Evolutionary conservation across 352 stramenopile species (phyloP).

Genomic region (Nothophytophthora sp.): DNA sequence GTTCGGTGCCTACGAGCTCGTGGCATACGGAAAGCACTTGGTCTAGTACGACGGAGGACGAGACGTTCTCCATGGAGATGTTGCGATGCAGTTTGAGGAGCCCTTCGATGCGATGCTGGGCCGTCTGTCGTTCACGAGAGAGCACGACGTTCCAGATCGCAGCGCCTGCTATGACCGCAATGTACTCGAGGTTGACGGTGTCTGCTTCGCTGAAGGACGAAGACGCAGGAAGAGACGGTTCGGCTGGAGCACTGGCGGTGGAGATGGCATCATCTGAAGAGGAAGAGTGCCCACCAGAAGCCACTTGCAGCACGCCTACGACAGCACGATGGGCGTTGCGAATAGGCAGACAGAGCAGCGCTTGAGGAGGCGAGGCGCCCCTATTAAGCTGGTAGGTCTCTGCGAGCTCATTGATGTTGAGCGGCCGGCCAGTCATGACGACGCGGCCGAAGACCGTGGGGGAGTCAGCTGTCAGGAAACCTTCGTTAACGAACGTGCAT

Average conservation of each 20-base stretch:
- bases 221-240: no score
- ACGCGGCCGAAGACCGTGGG: conserved; percentile 66
- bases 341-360: conserved; percentile 66
- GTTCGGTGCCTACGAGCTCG: conserved; percentile 65
- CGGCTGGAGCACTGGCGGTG: background rate
- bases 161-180: conserved; percentile 53
- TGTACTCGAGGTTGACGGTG: conserved; percentile 52
- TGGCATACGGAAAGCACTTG: conserved; percentile 74
- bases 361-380: conserved; percentile 21
- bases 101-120: conserved; percentile 68
- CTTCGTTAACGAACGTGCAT: conserved; percentile 46
- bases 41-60: conserved; percentile 49
- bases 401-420: conserved; percentile 56
- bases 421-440: conserved; percentile 59
- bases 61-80: conserved; percentile 69
- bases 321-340: conserved; percentile 62
- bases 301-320: conserved; percentile 57
- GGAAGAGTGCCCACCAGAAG: conserved; percentile 19
- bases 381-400: conserved; percentile 22
- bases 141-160: conserved; percentile 74
- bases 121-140: conserved; percentile 60
- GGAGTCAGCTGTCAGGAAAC: conserved; percentile 55
- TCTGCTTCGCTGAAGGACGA: conserved; percentile 44
- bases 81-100: conserved; percentile 72
- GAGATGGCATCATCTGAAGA: no score